Conservation (phyloP, 257 asterid species). For the Voacanga thouarsii region DNA sequence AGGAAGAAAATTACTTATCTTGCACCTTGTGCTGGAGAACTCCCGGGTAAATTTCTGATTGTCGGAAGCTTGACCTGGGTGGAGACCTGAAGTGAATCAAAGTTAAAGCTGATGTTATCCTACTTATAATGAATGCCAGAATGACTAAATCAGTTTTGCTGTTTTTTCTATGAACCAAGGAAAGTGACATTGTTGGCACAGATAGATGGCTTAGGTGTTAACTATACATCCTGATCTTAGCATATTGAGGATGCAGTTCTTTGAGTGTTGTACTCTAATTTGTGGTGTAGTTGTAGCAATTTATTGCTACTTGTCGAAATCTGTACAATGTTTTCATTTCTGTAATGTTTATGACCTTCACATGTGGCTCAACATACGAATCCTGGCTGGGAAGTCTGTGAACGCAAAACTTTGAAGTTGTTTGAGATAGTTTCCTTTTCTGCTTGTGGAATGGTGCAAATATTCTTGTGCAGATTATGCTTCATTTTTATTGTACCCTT, state of each 20-base stretch:
- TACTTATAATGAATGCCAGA: background rate
- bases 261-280: background rate
- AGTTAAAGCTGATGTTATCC: slow-evolving; percentile 2
- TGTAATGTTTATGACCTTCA: background rate
- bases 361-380: background rate
- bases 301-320: background rate
- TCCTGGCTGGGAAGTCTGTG: background rate
- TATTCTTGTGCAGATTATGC: too few species aligned
- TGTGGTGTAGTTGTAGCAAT: background rate
- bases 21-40: slow-evolving; percentile 87
- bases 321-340: background rate
- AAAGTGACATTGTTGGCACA: background rate
- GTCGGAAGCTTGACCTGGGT: slow-evolving; percentile 90
- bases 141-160: background rate
- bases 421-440: background rate
- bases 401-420: background rate
- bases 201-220: background rate
- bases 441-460: background rate
- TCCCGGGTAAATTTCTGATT: slow-evolving; percentile 76
- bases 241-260: background rate
- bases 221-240: background rate
- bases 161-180: background rate
- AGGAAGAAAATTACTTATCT: slow-evolving; percentile 84
- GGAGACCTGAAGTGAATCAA: slow-evolving; percentile 36
- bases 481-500: background rate